Percentiles rank a stretch among this genome's conserved stretches.
Conservation (phyloP, 1,284 basidiomycete species). For the Ceratobasidium sp. region DNA sequence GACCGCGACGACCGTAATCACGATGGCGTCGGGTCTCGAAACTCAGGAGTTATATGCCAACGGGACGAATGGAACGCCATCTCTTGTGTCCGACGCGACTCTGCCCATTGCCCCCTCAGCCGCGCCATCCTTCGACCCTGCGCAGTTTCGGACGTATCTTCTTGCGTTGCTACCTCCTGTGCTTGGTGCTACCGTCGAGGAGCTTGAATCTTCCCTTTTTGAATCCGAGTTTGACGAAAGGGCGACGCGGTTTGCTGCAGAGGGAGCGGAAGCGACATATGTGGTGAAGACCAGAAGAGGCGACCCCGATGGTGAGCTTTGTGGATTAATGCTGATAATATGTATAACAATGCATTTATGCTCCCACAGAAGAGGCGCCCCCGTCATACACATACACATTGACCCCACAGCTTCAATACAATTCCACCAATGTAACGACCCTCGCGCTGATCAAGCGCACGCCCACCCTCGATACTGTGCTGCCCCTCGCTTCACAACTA, state of each 20-base stretch:
- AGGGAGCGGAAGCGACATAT: conserved; percentile 77
- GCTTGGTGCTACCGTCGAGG: conserved; percentile 69
- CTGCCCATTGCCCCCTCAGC: conserved; percentile 41
- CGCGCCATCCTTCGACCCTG: conserved; percentile 51
- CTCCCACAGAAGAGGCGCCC: conserved; percentile 65
- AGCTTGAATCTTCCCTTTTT: conserved; percentile 71
- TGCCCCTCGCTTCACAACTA: conserved; percentile 85
- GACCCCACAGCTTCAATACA: conserved; percentile 80
- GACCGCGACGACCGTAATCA: conserved; percentile 35
- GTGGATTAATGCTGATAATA: conserved; percentile 30
- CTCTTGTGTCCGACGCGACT: conserved; percentile 25
- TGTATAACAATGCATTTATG: conserved; percentile 39
- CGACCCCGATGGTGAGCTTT: conserved; percentile 69
- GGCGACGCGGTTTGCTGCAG: conserved; percentile 75
- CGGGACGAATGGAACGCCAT: conserved; percentile 36
- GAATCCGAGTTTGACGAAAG: conserved; percentile 79
- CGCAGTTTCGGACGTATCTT: conserved; percentile 63
- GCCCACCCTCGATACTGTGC: conserved; percentile 80
- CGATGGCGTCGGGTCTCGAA: conserved; percentile 36
- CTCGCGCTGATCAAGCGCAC: conserved; percentile 95
- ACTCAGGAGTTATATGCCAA: conserved; percentile 19
- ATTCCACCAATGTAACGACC: conserved; percentile 82
- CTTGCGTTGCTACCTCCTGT: conserved; percentile 77
- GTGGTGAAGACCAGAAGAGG: conserved; percentile 75
- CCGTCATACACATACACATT: conserved; percentile 75